Evolutionary conservation across 768 basidiomycete genomes (phyloP).

Genomic region (Chiua virens): DNA sequence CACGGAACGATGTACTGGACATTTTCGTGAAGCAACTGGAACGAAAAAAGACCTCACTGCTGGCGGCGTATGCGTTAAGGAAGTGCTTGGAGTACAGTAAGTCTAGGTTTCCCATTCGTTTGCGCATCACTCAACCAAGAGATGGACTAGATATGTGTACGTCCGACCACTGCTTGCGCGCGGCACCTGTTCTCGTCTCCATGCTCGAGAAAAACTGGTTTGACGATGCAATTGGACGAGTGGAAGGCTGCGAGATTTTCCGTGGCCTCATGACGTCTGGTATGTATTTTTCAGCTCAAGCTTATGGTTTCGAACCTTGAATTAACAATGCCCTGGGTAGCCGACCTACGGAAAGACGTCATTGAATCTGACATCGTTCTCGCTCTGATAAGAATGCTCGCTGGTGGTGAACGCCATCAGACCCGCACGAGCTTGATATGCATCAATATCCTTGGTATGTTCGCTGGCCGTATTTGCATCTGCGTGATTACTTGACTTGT

Average conservation of each 20-base stretch:
- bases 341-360: background rate
- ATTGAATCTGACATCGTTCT: background rate
- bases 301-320: background rate
- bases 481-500: background rate
- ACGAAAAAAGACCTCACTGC: background rate
- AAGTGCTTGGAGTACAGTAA: slow-evolving; percentile 1
- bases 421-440: slow-evolving; percentile 3
- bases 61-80: slow-evolving; percentile 10
- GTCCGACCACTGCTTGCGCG: background rate
- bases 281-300: background rate
- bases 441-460: slow-evolving; percentile 2
- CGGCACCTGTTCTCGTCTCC: background rate
- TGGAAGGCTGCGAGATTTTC: slow-evolving; percentile 7
- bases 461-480: background rate
- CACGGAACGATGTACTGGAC: background rate
- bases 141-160: background rate
- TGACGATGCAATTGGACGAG: slow-evolving; percentile 9
- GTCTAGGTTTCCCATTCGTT: background rate
- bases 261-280: background rate
- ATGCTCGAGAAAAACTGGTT: slow-evolving; percentile 16
- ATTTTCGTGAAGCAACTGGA: background rate
- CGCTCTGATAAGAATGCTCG: slow-evolving; percentile 1
- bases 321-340: background rate
- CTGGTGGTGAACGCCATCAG: background rate
- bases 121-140: background rate